Percentiles rank a stretch among this genome's conserved stretches.
phyloP scores from a whole-genome alignment of 2,329 filamentous ascomycete genomes.

The Aureobasidium lini region DNA sequence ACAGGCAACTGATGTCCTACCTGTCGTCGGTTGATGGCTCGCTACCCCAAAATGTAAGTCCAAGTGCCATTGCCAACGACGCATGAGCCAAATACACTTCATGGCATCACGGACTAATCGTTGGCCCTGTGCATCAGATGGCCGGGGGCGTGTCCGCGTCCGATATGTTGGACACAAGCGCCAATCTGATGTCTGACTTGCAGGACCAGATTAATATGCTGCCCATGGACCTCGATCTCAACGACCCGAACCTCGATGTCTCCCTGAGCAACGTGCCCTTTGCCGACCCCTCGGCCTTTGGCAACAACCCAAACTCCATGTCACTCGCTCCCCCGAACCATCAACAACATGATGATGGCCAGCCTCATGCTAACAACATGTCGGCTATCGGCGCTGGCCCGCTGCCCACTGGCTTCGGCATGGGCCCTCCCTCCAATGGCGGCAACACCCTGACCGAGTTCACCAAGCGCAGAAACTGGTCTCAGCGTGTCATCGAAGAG shows the following conservation, averaged over 20 bases:
- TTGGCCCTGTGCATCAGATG: conserved; percentile 19
- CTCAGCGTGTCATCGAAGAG: conserved; percentile 81
- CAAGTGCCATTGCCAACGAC: background rate
- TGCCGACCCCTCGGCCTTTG: conserved; percentile 23
- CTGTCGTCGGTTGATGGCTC: conserved; percentile 9
- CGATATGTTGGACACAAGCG: conserved; percentile 25
- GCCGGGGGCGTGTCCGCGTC: conserved; percentile 21
- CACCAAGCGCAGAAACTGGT: conserved; percentile 68
- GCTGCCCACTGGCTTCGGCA: conserved; percentile 47
- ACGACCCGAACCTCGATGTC: conserved; percentile 27
- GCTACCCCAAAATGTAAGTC: conserved; percentile 11
- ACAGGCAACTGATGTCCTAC: conserved; percentile 8
- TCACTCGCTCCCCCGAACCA: conserved; percentile 16
- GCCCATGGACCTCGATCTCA: conserved; percentile 36
- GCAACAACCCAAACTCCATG: conserved; percentile 19
- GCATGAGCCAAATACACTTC: background rate
- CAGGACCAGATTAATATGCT: conserved; percentile 36
- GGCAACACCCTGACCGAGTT: conserved; percentile 57
- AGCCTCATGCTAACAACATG: conserved; percentile 26
- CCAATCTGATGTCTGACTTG: conserved; percentile 33
- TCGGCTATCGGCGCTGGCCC: conserved; percentile 47
- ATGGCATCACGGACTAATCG: background rate
- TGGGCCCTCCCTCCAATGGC: conserved; percentile 34
- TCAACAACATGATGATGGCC: conserved; percentile 2
- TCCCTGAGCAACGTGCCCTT: conserved; percentile 19